Base-by-base conservation (phyloP, 2,329 filamentous ascomycete genomes). In the Venturia oleaginea region DNA sequence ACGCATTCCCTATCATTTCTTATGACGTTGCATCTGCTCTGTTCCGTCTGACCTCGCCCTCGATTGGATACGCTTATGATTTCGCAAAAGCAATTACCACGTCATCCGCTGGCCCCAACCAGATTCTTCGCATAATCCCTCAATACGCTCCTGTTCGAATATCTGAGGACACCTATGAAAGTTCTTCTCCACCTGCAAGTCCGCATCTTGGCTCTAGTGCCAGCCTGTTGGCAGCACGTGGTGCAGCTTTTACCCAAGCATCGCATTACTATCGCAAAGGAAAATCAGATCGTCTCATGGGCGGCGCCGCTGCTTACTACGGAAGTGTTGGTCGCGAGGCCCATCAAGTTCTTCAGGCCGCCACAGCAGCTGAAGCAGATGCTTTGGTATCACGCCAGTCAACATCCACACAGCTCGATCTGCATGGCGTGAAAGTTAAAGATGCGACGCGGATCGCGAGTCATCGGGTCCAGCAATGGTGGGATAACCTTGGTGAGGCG, bases 391-490 rank as follows among this genome's bases (percentile, higher is more conserved):
- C 86, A 13, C 72, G 77, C 11, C 88, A 92, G 71, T 92, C 90
- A 61, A 81, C 80, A 0, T 66, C 73, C 1, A 79, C 76, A 0
- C 78, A 81, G 24, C 79, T 95, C 8, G 93, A 97, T 74, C 78
- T 97, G 32, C 93, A 97, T 73, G 91, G 91, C 6, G 85, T 96
- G 5, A 86, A 82, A 55, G 92, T 97, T 1, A 80, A 86, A 60
- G 90, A 96, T 73, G 93, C 89, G 1, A 86, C 92, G 37, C 81
- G 90, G 3, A 96, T 97, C 68, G 86, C 90, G 1, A 82, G 83
- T 37, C 81, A 86, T 59, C 82, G 81, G 43, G 87, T 89, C 0
- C 80, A 83, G 68, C 73, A 72, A 11, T 97, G 93, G 93, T 97
- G 92, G 92, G 78, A 84, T 22, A 76, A 76, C 0, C 76, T 91